Evolutionary conservation across 148 eudicot genomes (phyloP).

Genomic region (Salicornia ramosissima): DNA sequence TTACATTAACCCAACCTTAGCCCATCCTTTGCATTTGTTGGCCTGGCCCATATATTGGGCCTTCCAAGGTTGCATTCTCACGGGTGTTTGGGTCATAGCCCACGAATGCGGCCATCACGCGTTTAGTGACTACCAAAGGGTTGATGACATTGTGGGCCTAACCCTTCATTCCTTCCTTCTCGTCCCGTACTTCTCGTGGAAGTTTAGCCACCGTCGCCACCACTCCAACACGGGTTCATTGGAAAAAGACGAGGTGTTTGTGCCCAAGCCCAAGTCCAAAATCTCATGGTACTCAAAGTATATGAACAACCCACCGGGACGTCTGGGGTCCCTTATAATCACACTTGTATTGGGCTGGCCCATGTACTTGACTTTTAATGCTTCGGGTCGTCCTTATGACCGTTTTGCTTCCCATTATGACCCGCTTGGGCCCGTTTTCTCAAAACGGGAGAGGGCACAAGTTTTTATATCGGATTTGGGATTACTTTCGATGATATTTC

Average conservation of each 20-base stretch:
- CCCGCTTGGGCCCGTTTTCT: constrained; percentile 48
- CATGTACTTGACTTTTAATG: constrained; percentile 48
- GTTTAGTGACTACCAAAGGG: constrained; percentile 52
- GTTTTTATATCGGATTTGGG: constrained; percentile 43
- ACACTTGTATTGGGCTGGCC: constrained; percentile 58
- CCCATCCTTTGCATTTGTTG: constrained; percentile 25
- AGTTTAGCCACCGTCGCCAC: constrained; percentile 65
- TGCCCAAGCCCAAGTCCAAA: constrained; percentile 44
- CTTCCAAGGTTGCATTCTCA: constrained; percentile 43
- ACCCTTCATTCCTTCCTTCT: constrained; percentile 52
- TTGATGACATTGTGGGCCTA: constrained; percentile 54
- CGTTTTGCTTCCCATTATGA: constrained; percentile 48
- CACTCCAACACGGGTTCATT: constrained; percentile 62
- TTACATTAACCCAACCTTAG: constrained; percentile 29
- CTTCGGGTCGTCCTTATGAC: constrained; percentile 47
- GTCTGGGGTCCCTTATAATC: constrained; percentile 31
- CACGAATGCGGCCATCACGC: constrained; percentile 72
- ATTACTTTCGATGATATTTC: constrained; percentile 8
- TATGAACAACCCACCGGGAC: constrained; percentile 41
- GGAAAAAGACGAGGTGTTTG: constrained; percentile 55
- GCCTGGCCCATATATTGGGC: constrained; percentile 50
- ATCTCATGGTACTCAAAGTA: constrained; percentile 42
- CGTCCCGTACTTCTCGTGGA: constrained; percentile 68
- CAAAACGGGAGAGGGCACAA: constrained; percentile 38
- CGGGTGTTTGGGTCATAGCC: constrained; percentile 63